Evolutionary conservation across 208 protist genomes (phyloP).

Genomic region (Endotrypanum monterogeii): DNA sequence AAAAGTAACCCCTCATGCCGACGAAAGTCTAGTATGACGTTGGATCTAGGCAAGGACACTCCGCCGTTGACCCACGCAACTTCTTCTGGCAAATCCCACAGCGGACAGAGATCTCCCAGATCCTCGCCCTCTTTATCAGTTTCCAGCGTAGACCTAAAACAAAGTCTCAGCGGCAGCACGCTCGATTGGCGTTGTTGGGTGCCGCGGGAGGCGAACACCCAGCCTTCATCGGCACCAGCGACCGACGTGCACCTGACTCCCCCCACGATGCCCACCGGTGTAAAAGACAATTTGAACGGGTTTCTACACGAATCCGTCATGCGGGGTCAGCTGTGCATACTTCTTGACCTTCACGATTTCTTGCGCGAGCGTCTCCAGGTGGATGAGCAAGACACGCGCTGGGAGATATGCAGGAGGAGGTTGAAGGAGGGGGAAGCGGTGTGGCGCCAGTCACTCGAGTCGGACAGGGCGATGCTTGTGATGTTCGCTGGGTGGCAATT

Average conservation of each 20-base stretch:
- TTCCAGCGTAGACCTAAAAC: background rate
- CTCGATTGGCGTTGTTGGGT: no score
- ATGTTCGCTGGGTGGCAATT: background rate
- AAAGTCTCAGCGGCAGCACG: background rate
- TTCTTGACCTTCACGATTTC: slow-evolving; percentile 6
- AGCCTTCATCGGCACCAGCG: background rate
- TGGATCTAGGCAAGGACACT: background rate
- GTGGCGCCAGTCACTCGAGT: background rate
- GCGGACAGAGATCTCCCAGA: no score
- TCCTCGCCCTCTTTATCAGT: background rate
- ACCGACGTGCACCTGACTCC: background rate
- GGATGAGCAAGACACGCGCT: background rate
- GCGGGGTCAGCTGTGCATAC: slow-evolving; percentile 8
- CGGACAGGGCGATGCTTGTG: background rate
- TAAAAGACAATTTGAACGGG: background rate
- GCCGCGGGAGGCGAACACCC: background rate
- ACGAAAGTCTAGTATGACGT: background rate
- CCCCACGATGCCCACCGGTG: background rate
- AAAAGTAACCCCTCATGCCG: background rate
- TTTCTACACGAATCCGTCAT: slow-evolving; percentile 3
- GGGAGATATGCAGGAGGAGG: background rate
- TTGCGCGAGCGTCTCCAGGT: background rate
- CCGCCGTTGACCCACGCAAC: background rate
- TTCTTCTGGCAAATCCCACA: background rate
- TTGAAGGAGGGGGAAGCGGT: background rate